A percentile compares a stretch with the other conserved stretches of the same genome.
Evolutionary conservation across 2,329 filamentous ascomycete species (phyloP).

Genomic region (Bipolaris bicolor): DNA sequence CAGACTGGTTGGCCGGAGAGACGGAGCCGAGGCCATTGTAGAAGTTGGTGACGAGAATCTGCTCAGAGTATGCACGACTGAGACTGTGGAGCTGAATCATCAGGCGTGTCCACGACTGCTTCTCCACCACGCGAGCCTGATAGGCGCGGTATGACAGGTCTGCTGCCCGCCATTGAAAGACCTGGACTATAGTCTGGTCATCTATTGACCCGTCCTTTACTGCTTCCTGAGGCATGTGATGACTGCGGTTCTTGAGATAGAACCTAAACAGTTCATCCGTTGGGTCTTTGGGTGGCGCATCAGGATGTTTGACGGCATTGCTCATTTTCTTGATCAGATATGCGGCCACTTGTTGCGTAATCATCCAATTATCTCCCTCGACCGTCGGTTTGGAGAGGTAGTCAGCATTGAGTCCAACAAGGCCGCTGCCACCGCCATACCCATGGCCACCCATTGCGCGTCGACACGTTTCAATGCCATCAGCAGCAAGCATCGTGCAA

Average conservation of each 20-base stretch:
- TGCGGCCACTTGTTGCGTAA: slow-evolving; percentile 59
- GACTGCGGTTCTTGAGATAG: slow-evolving; percentile 46
- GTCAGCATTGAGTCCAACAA: slow-evolving; percentile 59
- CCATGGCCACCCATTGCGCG: slow-evolving; percentile 62
- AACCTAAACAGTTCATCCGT: slow-evolving; percentile 52
- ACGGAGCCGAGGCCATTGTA: slow-evolving; percentile 46
- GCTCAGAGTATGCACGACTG: slow-evolving; percentile 56
- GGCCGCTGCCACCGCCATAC: slow-evolving; percentile 59
- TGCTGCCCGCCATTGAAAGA: slow-evolving; percentile 55
- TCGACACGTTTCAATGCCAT: slow-evolving; percentile 61
- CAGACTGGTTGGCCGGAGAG: slow-evolving; percentile 34
- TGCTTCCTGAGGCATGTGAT: slow-evolving; percentile 36
- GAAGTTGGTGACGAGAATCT: slow-evolving; percentile 57
- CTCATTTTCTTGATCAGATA: slow-evolving; percentile 61
- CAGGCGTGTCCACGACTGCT: slow-evolving; percentile 56
- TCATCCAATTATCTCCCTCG: slow-evolving; percentile 65
- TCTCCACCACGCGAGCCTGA: slow-evolving; percentile 53
- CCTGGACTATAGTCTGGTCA: slow-evolving; percentile 51
- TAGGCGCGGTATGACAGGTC: slow-evolving; percentile 54
- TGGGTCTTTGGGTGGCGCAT: slow-evolving; percentile 42
- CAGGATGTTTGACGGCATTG: slow-evolving; percentile 46
- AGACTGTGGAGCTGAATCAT: slow-evolving; percentile 53
- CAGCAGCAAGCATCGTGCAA: slow-evolving; percentile 60
- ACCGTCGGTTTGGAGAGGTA: slow-evolving; percentile 62
- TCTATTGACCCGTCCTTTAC: slow-evolving; percentile 36